These are phyloP conservation scores for Neurospora sp. DNA, from an alignment of 495 filamentous ascomycete genomes.

Conservation along the genomic window DNA sequence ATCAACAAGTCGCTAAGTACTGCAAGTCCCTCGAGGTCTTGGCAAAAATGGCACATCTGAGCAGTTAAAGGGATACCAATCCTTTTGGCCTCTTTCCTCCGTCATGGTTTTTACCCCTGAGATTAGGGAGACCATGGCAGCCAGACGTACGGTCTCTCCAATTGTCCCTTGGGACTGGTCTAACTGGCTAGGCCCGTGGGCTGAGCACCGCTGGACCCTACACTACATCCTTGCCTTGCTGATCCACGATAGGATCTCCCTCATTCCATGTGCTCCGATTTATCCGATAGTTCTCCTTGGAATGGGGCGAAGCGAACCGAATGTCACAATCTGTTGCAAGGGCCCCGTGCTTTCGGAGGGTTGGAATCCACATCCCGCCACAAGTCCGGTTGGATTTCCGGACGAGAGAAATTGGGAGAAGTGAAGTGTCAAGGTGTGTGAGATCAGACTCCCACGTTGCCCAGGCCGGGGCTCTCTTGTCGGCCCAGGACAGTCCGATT, in stretches of 20 bases:
- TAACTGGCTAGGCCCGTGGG: neutral
- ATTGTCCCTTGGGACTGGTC: neutral
- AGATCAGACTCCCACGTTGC: neutral
- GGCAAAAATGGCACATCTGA: no score
- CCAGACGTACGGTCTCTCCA: neutral
- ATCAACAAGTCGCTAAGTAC: no score
- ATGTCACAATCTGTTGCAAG: neutral
- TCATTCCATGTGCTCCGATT: neutral
- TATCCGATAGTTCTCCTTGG: neutral
- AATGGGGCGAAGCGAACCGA: neutral
- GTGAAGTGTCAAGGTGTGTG: neutral
- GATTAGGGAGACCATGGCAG: neutral
- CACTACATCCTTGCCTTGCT: neutral
- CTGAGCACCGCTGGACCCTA: neutral
- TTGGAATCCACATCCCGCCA: neutral
- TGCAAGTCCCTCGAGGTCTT: no score
- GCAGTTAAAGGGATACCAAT: neutral
- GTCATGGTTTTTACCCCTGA: neutral
- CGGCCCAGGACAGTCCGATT: neutral
- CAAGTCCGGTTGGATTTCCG: neutral
- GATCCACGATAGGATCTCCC: neutral
- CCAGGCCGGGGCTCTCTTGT: neutral
- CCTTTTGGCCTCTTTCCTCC: neutral
- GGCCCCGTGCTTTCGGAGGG: neutral
- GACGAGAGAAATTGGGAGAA: neutral